phyloP scores from a whole-genome alignment of 1,139 yeast species.

The Candida glucosophila region DNA sequence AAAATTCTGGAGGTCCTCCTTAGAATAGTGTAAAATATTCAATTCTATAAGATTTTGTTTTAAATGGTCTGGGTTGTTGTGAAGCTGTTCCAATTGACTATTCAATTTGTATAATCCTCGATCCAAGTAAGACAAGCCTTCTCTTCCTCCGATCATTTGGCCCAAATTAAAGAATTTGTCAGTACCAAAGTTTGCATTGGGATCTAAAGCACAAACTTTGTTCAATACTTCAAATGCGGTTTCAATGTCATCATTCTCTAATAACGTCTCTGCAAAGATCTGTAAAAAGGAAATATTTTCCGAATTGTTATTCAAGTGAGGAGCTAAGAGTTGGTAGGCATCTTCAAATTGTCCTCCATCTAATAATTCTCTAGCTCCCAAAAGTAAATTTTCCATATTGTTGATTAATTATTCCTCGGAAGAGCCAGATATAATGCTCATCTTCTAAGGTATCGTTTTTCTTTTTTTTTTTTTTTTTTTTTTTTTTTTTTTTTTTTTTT shows the following conservation, averaged over 20 bases:
- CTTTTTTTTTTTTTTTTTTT: slow-evolving; percentile 1
- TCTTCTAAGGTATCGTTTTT: slow-evolving; percentile 1
- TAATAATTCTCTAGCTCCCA: slow-evolving; percentile 22
- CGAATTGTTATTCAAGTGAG: slow-evolving; percentile 18
- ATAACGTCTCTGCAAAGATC: slow-evolving; percentile 61
- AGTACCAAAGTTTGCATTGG: slow-evolving; percentile 51
- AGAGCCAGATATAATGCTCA: not conserved
- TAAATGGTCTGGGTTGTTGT: slow-evolving; percentile 13
- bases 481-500: too few relatives aligned
- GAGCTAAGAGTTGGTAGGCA: slow-evolving; percentile 28
- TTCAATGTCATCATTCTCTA: slow-evolving; percentile 74
- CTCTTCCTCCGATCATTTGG: slow-evolving; percentile 77
- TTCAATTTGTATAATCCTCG: slow-evolving; percentile 52
- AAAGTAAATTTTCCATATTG: slow-evolving; percentile 8
- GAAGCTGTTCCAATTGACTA: slow-evolving; percentile 24
- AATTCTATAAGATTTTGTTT: slow-evolving; percentile 20
- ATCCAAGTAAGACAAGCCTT: slow-evolving; percentile 61
- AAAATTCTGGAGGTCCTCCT: slow-evolving; percentile 22
- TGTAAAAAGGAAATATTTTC: slow-evolving; percentile 26
- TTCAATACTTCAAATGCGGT: slow-evolving; percentile 60
- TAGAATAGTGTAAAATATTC: slow-evolving; percentile 19
- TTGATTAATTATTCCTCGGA: not conserved
- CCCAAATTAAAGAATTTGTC: slow-evolving; percentile 89
- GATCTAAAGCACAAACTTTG: slow-evolving; percentile 64
- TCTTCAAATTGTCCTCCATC: slow-evolving; percentile 33